These are phyloP conservation scores for Mortierella sp. DNA, from an alignment of 371 early-diverging fungal genomes.

Conservation along the genomic window DNA sequence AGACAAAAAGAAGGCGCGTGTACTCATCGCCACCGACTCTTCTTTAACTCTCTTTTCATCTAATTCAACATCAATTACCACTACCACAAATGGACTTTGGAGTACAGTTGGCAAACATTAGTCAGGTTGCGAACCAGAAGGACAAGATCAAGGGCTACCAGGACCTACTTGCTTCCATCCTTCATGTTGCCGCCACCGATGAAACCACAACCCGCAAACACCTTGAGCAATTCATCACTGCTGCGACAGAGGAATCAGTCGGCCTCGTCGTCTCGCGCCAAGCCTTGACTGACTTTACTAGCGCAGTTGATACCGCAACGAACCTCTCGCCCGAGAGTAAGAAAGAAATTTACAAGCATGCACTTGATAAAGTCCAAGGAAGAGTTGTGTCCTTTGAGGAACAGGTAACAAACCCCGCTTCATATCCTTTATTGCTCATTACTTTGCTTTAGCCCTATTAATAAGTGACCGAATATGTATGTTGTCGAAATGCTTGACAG, in stretches of 20 bases:
- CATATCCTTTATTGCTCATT: neutral
- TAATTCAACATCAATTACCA: neutral
- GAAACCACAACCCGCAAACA: slow-evolving; percentile 19
- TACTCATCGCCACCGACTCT: slow-evolving; percentile 1
- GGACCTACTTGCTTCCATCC: slow-evolving; percentile 50
- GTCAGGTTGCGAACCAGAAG: slow-evolving; percentile 54
- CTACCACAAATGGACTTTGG: slow-evolving; percentile 38
- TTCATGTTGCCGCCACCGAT: slow-evolving; percentile 20
- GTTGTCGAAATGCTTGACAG: no score
- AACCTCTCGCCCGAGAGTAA: slow-evolving; percentile 57
- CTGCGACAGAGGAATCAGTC: slow-evolving; percentile 78
- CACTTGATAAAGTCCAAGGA: slow-evolving; percentile 70
- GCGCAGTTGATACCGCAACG: slow-evolving; percentile 48
- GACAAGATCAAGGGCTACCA: slow-evolving; percentile 59
- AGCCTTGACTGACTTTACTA: slow-evolving; percentile 74
- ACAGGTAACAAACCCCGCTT: slow-evolving; percentile 65
- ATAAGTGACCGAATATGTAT: neutral
- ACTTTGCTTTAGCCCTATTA: neutral
- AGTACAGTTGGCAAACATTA: slow-evolving; percentile 33
- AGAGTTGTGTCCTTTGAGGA: slow-evolving; percentile 91
- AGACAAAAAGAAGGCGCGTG: neutral
- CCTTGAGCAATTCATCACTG: slow-evolving; percentile 65
- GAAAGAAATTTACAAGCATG: slow-evolving; percentile 67
- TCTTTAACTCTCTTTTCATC: slow-evolving; percentile 1
- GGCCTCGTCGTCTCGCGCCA: slow-evolving; percentile 84